phyloP scores from a whole-genome alignment of 306 rosid genomes.

The Dryas octopetala region DNA sequence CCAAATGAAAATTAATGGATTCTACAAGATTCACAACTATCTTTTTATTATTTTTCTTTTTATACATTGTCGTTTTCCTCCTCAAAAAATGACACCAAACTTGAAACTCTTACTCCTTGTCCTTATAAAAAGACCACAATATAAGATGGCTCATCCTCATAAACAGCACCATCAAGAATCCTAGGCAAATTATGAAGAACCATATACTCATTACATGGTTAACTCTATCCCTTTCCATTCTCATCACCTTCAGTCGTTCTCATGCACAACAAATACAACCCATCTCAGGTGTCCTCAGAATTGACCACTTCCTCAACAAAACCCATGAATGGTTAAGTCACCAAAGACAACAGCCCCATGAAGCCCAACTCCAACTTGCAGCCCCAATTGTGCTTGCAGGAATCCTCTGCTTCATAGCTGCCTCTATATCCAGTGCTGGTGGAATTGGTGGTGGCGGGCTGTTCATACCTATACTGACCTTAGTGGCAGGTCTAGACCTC shows the following conservation, averaged over 20 bases:
- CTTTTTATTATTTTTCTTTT: neutral
- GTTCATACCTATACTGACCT: conserved; percentile 65
- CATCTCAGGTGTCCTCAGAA: conserved; percentile 32
- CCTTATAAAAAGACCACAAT: neutral
- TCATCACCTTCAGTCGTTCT: conserved; percentile 37
- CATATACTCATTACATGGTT: conserved; percentile 19
- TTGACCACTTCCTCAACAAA: conserved; percentile 28
- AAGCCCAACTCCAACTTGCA: conserved; percentile 34
- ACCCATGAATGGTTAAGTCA: conserved; percentile 29
- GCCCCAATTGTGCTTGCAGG: conserved; percentile 43
- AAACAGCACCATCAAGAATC: neutral
- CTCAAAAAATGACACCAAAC: neutral
- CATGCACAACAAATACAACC: conserved; percentile 52
- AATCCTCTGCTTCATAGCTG: conserved; percentile 57
- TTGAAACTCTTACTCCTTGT: too few relatives aligned
- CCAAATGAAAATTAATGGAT: neutral
- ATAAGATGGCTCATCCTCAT: neutral
- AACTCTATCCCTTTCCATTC: conserved; percentile 32
- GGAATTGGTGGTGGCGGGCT: conserved; percentile 92
- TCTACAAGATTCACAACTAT: neutral
- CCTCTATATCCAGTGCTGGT: conserved; percentile 81
- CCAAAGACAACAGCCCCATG: conserved; percentile 24
- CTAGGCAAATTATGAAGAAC: conserved; percentile 32
- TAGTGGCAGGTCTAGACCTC: conserved; percentile 71
- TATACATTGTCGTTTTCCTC: neutral